phyloP scores from a whole-genome alignment of 1,284 basidiomycete genomes.

The Cryptococcus sp. region DNA sequence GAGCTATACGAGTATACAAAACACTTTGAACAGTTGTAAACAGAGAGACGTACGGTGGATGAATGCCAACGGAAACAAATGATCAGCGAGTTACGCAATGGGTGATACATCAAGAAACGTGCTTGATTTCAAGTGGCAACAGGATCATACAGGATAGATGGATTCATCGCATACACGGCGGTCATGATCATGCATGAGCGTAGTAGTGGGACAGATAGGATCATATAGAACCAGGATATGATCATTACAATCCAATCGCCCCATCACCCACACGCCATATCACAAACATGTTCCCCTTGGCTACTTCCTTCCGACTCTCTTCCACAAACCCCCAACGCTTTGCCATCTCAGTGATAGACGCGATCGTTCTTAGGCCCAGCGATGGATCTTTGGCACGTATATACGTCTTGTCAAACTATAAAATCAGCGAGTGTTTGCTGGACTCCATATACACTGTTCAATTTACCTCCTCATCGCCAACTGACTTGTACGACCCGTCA shows the following conservation, averaged over 20 bases:
- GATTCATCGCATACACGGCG: too few species aligned
- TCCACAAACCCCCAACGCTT: constrained; percentile 30
- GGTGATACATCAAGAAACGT: too few species aligned
- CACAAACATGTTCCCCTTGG: constrained; percentile 39
- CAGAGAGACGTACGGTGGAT: too few species aligned
- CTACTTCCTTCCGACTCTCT: constrained; percentile 24
- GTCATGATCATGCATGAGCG: not conserved
- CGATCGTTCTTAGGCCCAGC: constrained; percentile 28
- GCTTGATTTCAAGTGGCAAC: too few species aligned
- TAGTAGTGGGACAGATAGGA: too few species aligned
- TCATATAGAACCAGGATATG: not conserved
- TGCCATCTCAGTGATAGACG: constrained; percentile 23
- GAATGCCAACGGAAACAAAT: too few species aligned
- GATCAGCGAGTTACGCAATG: too few species aligned
- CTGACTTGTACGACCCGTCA: constrained; percentile 29
- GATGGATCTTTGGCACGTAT: constrained; percentile 21
- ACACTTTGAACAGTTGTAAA: too few species aligned
- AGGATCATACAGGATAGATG: too few species aligned
- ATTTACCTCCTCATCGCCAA: constrained; percentile 26
- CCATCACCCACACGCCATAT: constrained; percentile 22
- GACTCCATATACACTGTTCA: not conserved
- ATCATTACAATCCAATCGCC: not conserved
- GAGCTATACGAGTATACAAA: too few species aligned
- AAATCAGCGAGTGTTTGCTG: not conserved
- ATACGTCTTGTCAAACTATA: constrained; percentile 31